A percentile compares a stretch with the other conserved stretches of the same genome.
These are phyloP conservation scores for Rhododendron griersonianum DNA, from an alignment of 148 eudicot species.

Conservation along the genomic window DNA sequence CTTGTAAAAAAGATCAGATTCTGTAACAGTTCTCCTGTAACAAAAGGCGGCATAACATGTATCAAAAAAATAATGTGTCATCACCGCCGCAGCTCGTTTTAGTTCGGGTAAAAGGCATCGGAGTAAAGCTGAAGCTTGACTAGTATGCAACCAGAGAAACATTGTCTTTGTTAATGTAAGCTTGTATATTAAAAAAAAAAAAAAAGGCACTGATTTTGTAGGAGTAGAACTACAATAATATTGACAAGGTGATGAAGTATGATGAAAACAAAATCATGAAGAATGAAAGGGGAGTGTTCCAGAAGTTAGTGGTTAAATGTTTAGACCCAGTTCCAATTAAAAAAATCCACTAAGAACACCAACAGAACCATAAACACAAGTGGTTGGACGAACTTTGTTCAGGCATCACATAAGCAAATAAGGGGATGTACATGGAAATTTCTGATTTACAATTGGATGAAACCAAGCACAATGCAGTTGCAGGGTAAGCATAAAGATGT, in stretches of 20 bases:
- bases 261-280: neutral
- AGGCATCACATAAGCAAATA: neutral
- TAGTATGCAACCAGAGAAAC: neutral
- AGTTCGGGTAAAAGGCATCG: neutral
- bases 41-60: neutral
- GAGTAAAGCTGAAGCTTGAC: conserved; percentile 8
- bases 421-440: neutral
- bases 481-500: neutral
- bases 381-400: neutral
- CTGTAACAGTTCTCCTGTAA: neutral
- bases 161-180: neutral
- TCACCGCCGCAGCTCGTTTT: neutral
- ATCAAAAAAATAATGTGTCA: neutral
- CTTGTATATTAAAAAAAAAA: neutral
- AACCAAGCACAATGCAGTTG: conserved; percentile 1
- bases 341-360: neutral
- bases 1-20: neutral
- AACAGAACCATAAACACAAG: neutral
- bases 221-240: neutral
- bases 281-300: neutral
- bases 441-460: neutral
- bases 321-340: neutral
- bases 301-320: neutral
- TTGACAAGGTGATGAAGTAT: neutral
- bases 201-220: neutral